These are phyloP conservation scores for Spinacia oleracea DNA, from an alignment of 179 eudicot genomes.

Conservation along the genomic window DNA sequence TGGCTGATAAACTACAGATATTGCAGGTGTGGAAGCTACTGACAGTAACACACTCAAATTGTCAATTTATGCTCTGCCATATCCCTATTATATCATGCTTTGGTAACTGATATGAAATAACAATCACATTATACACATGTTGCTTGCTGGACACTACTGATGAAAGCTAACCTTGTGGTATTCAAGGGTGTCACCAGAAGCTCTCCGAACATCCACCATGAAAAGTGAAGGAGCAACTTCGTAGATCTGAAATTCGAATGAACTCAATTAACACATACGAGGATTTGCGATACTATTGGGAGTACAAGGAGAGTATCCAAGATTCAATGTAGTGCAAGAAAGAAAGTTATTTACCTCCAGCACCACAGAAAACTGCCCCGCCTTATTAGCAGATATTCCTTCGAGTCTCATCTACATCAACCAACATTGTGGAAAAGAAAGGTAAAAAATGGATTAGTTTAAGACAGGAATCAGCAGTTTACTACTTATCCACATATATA, in stretches of 20 bases:
- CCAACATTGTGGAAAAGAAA: conserved; percentile 20
- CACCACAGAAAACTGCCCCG: conserved; percentile 82
- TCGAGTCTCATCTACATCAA: conserved; percentile 78
- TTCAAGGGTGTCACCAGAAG: conserved; percentile 94
- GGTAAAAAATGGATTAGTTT: neutral
- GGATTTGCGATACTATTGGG: neutral
- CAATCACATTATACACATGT: neutral
- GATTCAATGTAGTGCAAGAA: neutral
- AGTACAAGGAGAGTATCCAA: neutral
- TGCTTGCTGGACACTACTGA: neutral
- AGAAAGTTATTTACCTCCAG: conserved; percentile 59
- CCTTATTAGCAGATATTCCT: conserved; percentile 63
- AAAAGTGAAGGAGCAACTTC: conserved; percentile 94
- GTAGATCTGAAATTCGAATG: conserved; percentile 47
- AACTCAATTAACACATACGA: neutral
- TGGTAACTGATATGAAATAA: neutral
- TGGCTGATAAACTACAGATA: neutral
- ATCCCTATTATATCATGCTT: neutral
- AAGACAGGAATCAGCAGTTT: neutral
- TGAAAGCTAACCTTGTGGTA: conserved; percentile 71
- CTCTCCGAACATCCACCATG: conserved; percentile 97
- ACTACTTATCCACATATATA: neutral
- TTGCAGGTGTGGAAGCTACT: too few relatives aligned
- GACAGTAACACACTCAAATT: neutral
- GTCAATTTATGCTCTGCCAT: neutral